Evolutionary conservation across 2,329 filamentous ascomycete species (phyloP), one percentile per base, ranked within the genome.

Genomic region (Colletotrichum tanaceti): DNA sequence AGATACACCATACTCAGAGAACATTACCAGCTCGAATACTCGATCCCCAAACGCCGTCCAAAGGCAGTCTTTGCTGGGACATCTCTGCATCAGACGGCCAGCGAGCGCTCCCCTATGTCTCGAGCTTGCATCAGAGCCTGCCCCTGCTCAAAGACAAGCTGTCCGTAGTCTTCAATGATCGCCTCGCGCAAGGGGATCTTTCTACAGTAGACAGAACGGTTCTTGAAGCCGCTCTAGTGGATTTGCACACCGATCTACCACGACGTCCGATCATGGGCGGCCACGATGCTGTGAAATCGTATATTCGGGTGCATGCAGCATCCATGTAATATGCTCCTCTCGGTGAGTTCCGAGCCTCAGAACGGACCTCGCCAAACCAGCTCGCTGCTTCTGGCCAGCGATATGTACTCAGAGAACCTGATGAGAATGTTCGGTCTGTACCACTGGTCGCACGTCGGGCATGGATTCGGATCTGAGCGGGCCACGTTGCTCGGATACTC

Each of bases 61-160:
- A 28, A 7, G 28, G 28, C 7, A 28, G 28, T 28, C 28, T 28
- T 6, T 6, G 1, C 7, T 6, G 28, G 28, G 28, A 28, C 5
- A 28, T 1, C 20, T 20, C 39, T 18, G 39, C 39, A 3, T 5
- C 18, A 1, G 16, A 28, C 3, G 24, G 22, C 28, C 54, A 24
- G 39, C 24, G 14, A 1, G 10, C 32, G 13, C 24, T 58, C 2
- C 54, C 39, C 9, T 28, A 58, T 7, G 54, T 58, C 39, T 58
- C 54, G n/a, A 28, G 54, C 16, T 24, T 58, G 4, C 54, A 58
- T 9, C 54, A 44, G 39, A 58, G 39, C 22, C 22, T 58, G 16
- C 54, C 54, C 2, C 54, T 58, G 13, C 54, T 58, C 18, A 58
- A 58, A 58, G 54, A 58, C 24, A 58, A 28, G 24, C 18, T 58